Percentiles rank a stretch among this genome's conserved stretches.
Conservation (phyloP, 2,329 filamentous ascomycete species). For the Colletotrichum australisinense region DNA sequence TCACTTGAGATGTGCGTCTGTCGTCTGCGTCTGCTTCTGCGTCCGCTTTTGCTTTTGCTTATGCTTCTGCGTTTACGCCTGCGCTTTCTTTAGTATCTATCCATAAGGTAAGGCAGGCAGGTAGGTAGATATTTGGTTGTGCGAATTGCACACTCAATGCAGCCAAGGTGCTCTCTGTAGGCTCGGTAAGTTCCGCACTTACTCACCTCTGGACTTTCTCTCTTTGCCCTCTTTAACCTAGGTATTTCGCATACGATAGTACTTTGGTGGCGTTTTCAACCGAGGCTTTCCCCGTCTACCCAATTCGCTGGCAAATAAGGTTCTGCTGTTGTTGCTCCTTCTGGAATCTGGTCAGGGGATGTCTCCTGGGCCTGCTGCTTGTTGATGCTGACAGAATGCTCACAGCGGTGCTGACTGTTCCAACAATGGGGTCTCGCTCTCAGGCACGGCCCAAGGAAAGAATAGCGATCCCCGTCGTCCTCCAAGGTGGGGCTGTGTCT, state of each 20-base stretch:
- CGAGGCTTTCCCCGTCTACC: neutral
- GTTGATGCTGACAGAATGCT: conserved; percentile 2
- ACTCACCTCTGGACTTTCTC: neutral
- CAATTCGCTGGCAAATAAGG: neutral
- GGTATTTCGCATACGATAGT: neutral
- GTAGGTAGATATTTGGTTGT: neutral
- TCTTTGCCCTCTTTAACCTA: neutral
- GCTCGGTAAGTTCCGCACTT: neutral
- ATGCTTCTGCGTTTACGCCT: neutral
- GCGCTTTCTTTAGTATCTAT: neutral
- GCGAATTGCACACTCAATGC: neutral
- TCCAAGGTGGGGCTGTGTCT: conserved; percentile 11
- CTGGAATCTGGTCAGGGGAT: neutral
- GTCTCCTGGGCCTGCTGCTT: neutral
- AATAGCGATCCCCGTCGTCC: neutral
- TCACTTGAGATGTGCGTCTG: neutral
- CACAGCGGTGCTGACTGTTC: neutral
- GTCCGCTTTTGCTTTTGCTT: too few species aligned
- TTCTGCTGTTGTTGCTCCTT: neutral
- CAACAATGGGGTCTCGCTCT: neutral
- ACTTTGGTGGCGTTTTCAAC: neutral
- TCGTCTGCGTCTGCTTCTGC: too few species aligned
- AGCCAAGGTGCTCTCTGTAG: too few species aligned
- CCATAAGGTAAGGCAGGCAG: too few species aligned
- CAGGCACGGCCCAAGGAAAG: neutral